These are phyloP conservation scores for Poa pratensis DNA, from an alignment of 176 grass and related monocot species.

Conservation along the genomic window DNA sequence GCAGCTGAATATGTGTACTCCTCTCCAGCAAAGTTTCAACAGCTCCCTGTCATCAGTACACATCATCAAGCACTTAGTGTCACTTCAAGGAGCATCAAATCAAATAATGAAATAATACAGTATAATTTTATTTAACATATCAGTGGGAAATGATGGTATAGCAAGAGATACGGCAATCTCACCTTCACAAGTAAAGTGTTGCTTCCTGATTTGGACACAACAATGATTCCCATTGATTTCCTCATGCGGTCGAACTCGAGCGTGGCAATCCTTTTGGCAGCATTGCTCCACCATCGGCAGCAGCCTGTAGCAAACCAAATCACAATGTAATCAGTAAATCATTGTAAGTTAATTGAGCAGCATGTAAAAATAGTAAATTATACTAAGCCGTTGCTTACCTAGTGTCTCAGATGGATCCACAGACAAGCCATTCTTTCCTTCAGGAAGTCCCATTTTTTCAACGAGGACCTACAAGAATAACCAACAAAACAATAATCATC, in stretches of 20 bases:
- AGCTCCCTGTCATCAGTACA: constrained; percentile 69
- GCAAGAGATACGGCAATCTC: background rate
- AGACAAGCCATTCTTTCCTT: constrained; percentile 51
- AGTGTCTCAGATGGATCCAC: constrained; percentile 60
- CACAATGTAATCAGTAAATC: constrained; percentile 3
- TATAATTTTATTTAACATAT: constrained; percentile 11
- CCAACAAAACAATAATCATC: constrained; percentile 37
- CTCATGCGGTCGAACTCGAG: constrained; percentile 84
- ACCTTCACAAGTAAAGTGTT: constrained; percentile 93
- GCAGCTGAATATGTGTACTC: constrained; percentile 78
- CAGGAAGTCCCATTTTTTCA: constrained; percentile 94
- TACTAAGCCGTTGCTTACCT: constrained; percentile 41
- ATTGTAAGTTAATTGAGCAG: background rate
- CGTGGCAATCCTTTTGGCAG: constrained; percentile 76
- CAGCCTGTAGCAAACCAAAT: constrained; percentile 55
- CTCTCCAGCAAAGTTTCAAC: constrained; percentile 93
- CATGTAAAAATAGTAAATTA: background rate
- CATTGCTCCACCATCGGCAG: constrained; percentile 77
- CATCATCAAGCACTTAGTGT: constrained; percentile 31
- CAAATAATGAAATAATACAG: background rate
- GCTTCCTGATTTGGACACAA: constrained; percentile 65
- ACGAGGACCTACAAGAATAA: constrained; percentile 68
- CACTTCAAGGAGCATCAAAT: constrained; percentile 6
- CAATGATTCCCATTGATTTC: constrained; percentile 94
- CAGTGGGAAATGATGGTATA: constrained; percentile 11